Evolutionary conservation across 495 filamentous ascomycete genomes (phyloP), one percentile per base, ranked within the genome.

Genomic region (Xylaria curta): DNA sequence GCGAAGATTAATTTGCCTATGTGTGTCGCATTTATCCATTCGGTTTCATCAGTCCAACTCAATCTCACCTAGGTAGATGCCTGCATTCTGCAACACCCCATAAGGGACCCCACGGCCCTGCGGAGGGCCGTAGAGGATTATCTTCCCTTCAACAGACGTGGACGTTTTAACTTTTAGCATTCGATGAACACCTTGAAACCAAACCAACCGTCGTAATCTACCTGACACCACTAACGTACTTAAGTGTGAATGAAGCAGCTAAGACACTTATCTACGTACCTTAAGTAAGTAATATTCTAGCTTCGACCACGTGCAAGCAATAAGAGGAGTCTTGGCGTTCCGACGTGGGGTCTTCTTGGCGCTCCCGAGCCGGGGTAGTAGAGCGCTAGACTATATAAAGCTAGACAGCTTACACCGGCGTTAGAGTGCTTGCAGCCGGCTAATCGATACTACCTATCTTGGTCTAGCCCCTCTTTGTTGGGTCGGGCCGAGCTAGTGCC

Each of bases 391-490:
- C 24, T 26, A 26, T 13, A n/a, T 21, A 4, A 4, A 38, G 54
- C 66, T 68, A 69, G 53, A 19, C 0, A 19, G 0, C 10, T 33
- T 19, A 3, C 10, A 36, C 19, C 9, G 9, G 26, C 24, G 15
- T 31, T 59, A 42, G 17, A 69, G 66, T 69, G 66, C 66, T 69
- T 69, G 54, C 66, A 69, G 66, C 40, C 36, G 33, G 53, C 54
- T 69, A 60, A 60, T 38, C 40, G 49, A 33, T 60, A 21, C 28
- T 59, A 26, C 56, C 56, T 38, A 10, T 17, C 56, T 60, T 3
- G 58, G 58, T n/a, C 33, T 60, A 60, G 58, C 31, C 19, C 12
- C 21, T 12, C 28, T 19, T 58, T 31, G 26, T 56, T 17, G 10
- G 21, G 51, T 54, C 51, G 24, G 51, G 24, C 51, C 51, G 24